These are phyloP conservation scores for Parachlorella kessleri DNA, from an alignment of 139 green algal species.

Conservation along the genomic window DNA sequence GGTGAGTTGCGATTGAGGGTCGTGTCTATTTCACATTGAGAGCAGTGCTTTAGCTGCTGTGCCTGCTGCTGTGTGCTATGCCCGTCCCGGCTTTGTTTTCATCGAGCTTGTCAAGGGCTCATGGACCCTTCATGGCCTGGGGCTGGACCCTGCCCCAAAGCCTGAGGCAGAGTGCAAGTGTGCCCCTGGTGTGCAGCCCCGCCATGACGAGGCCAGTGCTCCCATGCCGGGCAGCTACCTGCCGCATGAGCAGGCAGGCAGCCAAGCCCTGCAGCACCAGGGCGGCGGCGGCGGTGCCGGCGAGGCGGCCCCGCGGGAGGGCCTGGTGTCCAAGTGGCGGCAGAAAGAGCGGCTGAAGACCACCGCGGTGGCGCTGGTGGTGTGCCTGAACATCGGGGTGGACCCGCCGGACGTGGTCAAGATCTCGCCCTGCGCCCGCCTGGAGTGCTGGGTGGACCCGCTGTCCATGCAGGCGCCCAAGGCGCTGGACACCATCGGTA, in stretches of 20 bases:
- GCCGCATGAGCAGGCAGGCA: neutral
- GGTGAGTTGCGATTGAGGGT: no score
- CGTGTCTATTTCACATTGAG: no score
- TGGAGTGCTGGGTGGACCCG: constrained; percentile 97
- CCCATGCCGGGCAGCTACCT: neutral
- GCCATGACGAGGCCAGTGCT: neutral
- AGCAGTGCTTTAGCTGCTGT: no score
- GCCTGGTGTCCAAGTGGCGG: constrained; percentile 66
- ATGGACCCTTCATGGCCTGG: no score
- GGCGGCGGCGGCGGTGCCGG: neutral
- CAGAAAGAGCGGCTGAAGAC: constrained; percentile 95
- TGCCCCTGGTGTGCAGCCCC: neutral
- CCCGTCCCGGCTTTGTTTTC: no score
- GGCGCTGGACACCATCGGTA: constrained; percentile 94
- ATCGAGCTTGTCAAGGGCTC: no score
- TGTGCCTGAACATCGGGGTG: constrained; percentile 99
- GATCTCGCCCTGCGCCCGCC: constrained; percentile 93
- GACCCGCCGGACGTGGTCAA: constrained; percentile 98
- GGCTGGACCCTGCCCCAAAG: no score
- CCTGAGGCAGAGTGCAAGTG: no score
- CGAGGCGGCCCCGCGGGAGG: constrained; percentile 5
- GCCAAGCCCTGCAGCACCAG: no score
- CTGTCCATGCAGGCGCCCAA: constrained; percentile 92
- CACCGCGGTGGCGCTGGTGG: constrained; percentile 90
- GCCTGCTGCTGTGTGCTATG: no score